A percentile compares a stretch with the other conserved stretches of the same genome.
Conservation (phyloP, 208 protist genomes). For the Acanthamoeba comandoni region DNA sequence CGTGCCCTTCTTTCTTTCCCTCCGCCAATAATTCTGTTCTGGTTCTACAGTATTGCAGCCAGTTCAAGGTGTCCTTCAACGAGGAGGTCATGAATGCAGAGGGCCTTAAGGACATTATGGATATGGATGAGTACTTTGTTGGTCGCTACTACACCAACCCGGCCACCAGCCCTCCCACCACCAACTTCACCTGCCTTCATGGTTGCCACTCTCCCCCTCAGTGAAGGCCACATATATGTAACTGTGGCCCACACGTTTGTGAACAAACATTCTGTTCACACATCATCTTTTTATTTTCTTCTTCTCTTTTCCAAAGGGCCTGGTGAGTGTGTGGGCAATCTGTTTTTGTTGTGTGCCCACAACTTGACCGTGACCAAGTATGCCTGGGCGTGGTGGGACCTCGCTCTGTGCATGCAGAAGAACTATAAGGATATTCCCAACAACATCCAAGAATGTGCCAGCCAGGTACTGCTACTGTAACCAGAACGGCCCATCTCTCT, state of each 20-base stretch:
- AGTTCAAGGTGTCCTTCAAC: slow-evolving; percentile 37
- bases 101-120: slow-evolving; percentile 3
- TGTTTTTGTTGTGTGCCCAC: slow-evolving; percentile 23
- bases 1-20: too few relatives aligned
- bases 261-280: too few relatives aligned
- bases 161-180: too few relatives aligned
- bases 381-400: slow-evolving; percentile 37
- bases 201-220: background rate
- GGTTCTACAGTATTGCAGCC: slow-evolving; percentile 42
- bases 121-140: slow-evolving; percentile 44
- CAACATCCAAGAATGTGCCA: slow-evolving; percentile 9
- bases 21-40: too few relatives aligned
- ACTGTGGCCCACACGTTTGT: too few relatives aligned
- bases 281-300: too few relatives aligned
- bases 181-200: slow-evolving; percentile 31
- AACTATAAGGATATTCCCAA: slow-evolving; percentile 32
- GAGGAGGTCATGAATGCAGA: slow-evolving; percentile 4
- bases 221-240: too few relatives aligned
- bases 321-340: slow-evolving; percentile 26
- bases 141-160: background rate
- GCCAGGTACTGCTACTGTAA: background rate
- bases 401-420: slow-evolving; percentile 20
- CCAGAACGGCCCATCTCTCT: background rate
- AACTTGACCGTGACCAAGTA: slow-evolving; percentile 21
- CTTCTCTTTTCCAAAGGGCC: background rate